Conservation (phyloP, 495 filamentous ascomycete genomes). For the Tuber magnatum region DNA sequence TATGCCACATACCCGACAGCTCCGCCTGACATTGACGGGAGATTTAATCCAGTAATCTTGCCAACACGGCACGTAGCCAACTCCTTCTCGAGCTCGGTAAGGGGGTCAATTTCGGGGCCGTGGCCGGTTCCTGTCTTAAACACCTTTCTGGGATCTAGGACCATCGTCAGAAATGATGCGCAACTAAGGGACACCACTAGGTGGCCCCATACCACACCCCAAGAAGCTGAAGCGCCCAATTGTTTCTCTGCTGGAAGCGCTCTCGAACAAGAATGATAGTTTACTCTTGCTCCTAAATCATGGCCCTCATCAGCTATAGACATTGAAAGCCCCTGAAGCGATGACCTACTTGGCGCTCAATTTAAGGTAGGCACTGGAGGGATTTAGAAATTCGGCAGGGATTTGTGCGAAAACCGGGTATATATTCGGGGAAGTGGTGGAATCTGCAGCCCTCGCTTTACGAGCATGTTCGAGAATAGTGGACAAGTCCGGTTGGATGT, state of each 20-base stretch:
- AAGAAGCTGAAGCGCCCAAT: conserved; percentile 94
- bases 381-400: conserved; percentile 83
- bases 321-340: background rate
- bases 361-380: conserved; percentile 85
- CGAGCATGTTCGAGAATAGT: conserved; percentile 52
- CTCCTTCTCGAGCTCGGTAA: conserved; percentile 71
- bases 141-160: conserved; percentile 67
- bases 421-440: conserved; percentile 58
- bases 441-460: conserved; percentile 45
- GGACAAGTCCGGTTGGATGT: conserved; percentile 52
- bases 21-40: conserved; percentile 81
- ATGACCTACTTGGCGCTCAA: conserved; percentile 62
- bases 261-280: conserved; percentile 85
- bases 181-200: background rate
- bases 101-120: conserved; percentile 72
- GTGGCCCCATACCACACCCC: conserved; percentile 58
- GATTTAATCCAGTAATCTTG: conserved; percentile 65
- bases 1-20: conserved; percentile 96
- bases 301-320: conserved; percentile 1
- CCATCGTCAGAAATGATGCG: conserved; percentile 14
- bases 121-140: conserved; percentile 81
- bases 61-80: conserved; percentile 69
- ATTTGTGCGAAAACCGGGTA: conserved; percentile 81
- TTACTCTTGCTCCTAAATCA: conserved; percentile 49
- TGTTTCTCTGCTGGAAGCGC: conserved; percentile 79